Base-by-base conservation (phyloP, 2,329 filamentous ascomycete genomes). In the Mycosphaerella sp. region DNA sequence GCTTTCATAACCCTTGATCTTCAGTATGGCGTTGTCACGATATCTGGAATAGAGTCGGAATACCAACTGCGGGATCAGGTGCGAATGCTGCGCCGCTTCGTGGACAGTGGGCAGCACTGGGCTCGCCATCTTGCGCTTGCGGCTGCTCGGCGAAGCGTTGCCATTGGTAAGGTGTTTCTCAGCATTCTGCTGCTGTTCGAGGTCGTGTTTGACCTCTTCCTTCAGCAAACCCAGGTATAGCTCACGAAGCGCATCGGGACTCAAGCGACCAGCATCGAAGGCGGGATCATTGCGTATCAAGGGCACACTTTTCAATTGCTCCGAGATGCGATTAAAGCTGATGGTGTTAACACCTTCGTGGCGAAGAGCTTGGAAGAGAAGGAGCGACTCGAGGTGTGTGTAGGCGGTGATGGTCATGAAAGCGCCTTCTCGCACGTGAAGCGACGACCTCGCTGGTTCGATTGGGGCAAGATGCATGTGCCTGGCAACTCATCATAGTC, bases 341-440 rank as follows among this genome's bases (percentile, higher is more conserved):
- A 68, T 56, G 49, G 82, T 75, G 61, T 83, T 80, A 61, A 83
- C 76, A 67, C 86, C 86, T 71, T 87, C 79, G 62, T 77, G 76
- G 62, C 83, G 79, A 60, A 95, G 79, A 57, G 85, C 85, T 73
- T 92, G 88, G 74, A 93, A 92, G 66, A 95, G 80, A 62, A 93
- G 81, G 58, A 95, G 80, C 67, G 85, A 87, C 79, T 95, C 90
- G 76, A 95, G 86, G 64, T 85, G 82, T 68, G 89, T 92, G 74
- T 93, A 91, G 66, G 79, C 77, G 68, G 82, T 78, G 72, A 76
- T 76, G 74, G 76, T 78, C 80, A 82, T 83, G 60, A 61, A 59
- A 46, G 39, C 47, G 48, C 48, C 48, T 40, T 51, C 40, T 51
- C 48, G 41, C 5, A 44, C 42, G 42, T 21, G 42, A 44, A 44